A percentile compares a stretch with the other conserved stretches of the same genome.
Conservation (phyloP, 257 asterid species). For the Handroanthus guayacan region DNA sequence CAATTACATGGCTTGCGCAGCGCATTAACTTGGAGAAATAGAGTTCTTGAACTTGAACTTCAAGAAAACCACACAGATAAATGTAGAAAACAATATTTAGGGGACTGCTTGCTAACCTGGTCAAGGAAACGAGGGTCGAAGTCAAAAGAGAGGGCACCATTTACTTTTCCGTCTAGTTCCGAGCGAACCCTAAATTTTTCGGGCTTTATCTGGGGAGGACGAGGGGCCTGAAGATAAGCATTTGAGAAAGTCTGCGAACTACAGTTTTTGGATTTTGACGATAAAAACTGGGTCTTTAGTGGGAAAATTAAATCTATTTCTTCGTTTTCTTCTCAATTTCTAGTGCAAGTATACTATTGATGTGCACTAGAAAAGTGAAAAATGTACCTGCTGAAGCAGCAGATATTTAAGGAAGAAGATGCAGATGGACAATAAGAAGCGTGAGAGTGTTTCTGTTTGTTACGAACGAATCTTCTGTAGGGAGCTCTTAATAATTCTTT, state of each 20-base stretch:
- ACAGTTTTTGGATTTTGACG: slow-evolving; percentile 39
- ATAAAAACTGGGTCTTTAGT: slow-evolving; percentile 42
- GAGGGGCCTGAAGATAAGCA: slow-evolving; percentile 38
- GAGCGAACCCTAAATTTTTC: slow-evolving; percentile 71
- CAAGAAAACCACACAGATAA: background rate
- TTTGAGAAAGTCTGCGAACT: slow-evolving; percentile 36
- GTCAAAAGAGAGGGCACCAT: slow-evolving; percentile 79
- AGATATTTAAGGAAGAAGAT: background rate
- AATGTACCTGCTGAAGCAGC: slow-evolving; percentile 1
- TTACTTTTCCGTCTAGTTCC: slow-evolving; percentile 68
- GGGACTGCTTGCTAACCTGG: slow-evolving; percentile 61
- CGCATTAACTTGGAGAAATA: slow-evolving; percentile 11
- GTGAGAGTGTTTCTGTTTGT: background rate
- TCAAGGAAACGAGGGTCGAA: slow-evolving; percentile 83
- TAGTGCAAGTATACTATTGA: background rate
- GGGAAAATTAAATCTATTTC: slow-evolving; percentile 64
- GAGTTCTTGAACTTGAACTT: background rate
- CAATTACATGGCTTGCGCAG: slow-evolving; percentile 1
- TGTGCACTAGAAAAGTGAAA: background rate
- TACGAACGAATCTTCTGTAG: background rate
- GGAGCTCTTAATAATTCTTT: background rate
- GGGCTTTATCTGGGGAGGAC: slow-evolving; percentile 39
- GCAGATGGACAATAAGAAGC: slow-evolving; percentile 12
- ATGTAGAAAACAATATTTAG: slow-evolving; percentile 6
- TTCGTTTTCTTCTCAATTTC: background rate